Evolutionary conservation across 163 green algal species (phyloP).

Genomic region (Prototheca wickerhamii): DNA sequence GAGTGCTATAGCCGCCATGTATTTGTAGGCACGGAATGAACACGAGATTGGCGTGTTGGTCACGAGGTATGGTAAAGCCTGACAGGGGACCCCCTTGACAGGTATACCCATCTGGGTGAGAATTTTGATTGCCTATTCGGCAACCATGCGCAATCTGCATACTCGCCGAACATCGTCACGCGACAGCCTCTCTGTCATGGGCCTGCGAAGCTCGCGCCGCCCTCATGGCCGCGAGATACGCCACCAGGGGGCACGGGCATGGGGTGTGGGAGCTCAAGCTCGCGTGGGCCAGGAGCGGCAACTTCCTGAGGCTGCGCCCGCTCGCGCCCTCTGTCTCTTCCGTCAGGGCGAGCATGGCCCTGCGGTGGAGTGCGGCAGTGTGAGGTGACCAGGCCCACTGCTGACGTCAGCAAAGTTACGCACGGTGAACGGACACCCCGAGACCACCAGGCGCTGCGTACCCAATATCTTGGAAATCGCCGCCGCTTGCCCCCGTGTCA

Average conservation of each 20-base stretch:
- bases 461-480: background rate
- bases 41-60: too few relatives aligned
- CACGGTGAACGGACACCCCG: background rate
- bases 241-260: background rate
- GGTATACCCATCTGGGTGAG: too few relatives aligned
- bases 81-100: too few relatives aligned
- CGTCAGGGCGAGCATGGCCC: constrained; percentile 25
- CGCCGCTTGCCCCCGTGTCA: background rate
- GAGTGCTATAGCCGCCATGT: too few relatives aligned
- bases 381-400: constrained; percentile 2
- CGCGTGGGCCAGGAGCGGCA: constrained; percentile 82
- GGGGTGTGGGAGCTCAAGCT: background rate
- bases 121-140: too few relatives aligned
- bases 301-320: constrained; percentile 71
- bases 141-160: too few relatives aligned
- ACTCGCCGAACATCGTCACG: too few relatives aligned
- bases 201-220: background rate
- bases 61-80: too few relatives aligned
- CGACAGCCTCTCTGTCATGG: too few relatives aligned
- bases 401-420: background rate
- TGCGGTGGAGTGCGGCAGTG: background rate
- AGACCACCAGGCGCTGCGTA: background rate
- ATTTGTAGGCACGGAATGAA: too few relatives aligned
- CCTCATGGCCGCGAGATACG: background rate
- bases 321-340: constrained; percentile 57